Evolutionary conservation across 129 eudicot genomes (phyloP), one percentile per base, ranked within the genome.

Genomic region (Gnaphalium uliginosum): DNA sequence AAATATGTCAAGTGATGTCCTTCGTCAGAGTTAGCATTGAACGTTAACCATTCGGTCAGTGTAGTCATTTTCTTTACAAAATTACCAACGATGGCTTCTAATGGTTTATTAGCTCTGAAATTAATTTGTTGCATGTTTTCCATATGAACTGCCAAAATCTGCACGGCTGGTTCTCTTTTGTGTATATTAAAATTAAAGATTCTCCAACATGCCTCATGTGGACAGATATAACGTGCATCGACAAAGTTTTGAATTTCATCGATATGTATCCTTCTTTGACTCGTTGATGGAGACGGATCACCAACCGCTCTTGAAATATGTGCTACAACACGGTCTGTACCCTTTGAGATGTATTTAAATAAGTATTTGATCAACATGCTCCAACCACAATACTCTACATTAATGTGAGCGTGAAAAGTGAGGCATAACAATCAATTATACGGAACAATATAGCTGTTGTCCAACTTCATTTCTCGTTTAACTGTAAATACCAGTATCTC

Each of bases 121-220:
- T 11, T 15, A 0, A 83, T 18, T 1, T 15, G 10, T 13, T 83
- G 69, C n/a, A 77, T 35, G 5, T 64, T 56, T 24, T 67, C 68
- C 0, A 78, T 3, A 57, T 79, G 87, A 22, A 73, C 57, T 0
- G 68, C 11, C 3, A 83, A 32, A 0, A 76, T 14, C 18, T 56
- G 68, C 0, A 83, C 74, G 0, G 78, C 8, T 0, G 78, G 78
- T 7, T 39, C 13, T 14, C 81, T 35, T 18, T 54, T 24, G 8
- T 83, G 81, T 27, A 27, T 27, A 27, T 27, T 2, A 27, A 27
- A 27, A 27, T 27, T 27, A 27, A 27, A 27, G 29, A n/a, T 35
- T 8, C 83, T 25, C 81, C 83, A 79, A 1, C 69, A 35, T 1
- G 75, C 78, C 11, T 83, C 81, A 41, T 66, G 73, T 0, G 78